These are phyloP conservation scores for Alternaria infectoria DNA, from an alignment of 2,329 filamentous ascomycete genomes.

Conservation along the genomic window DNA sequence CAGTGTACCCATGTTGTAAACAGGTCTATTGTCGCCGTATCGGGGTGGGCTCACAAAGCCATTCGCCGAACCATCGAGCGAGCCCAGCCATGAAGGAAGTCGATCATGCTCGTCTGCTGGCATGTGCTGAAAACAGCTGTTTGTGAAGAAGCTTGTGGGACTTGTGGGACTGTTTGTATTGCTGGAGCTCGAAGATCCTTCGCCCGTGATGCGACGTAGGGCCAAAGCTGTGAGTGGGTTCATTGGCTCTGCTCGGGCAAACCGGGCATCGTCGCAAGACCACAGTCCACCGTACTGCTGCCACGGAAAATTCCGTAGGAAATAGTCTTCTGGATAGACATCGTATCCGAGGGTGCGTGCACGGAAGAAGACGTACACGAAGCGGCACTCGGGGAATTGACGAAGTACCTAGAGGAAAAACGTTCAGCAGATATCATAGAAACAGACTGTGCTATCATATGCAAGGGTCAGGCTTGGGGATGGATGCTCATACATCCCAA, in stretches of 20 bases:
- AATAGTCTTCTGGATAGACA: constrained; percentile 48
- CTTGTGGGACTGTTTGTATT: constrained; percentile 21
- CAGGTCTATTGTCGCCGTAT: constrained; percentile 5
- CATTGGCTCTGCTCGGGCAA: constrained; percentile 38
- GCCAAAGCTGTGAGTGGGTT: constrained; percentile 31
- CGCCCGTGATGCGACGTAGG: constrained; percentile 39
- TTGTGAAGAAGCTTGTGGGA: constrained; percentile 22
- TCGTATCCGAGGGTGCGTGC: constrained; percentile 46
- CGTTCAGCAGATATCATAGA: constrained; percentile 30
- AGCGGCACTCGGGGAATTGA: constrained; percentile 46
- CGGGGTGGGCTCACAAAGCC: constrained; percentile 3
- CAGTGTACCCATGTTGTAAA: constrained; percentile 28
- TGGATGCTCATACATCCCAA: constrained; percentile 49
- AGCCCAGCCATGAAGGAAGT: constrained; percentile 17
- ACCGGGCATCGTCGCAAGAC: constrained; percentile 47
- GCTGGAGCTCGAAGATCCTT: constrained; percentile 26
- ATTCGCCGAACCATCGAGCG: constrained; percentile 18
- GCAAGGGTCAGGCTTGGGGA: background rate
- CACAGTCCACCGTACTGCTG: constrained; percentile 47
- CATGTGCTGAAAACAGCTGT: constrained; percentile 15
- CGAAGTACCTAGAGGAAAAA: constrained; percentile 40
- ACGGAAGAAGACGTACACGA: constrained; percentile 48
- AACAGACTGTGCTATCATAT: background rate
- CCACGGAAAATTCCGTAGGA: constrained; percentile 48
- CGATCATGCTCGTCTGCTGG: background rate